A percentile compares a stretch with the other conserved stretches of the same genome.
Conservation (phyloP, 345 rosid genomes). For the Boechera divaricarpa region DNA sequence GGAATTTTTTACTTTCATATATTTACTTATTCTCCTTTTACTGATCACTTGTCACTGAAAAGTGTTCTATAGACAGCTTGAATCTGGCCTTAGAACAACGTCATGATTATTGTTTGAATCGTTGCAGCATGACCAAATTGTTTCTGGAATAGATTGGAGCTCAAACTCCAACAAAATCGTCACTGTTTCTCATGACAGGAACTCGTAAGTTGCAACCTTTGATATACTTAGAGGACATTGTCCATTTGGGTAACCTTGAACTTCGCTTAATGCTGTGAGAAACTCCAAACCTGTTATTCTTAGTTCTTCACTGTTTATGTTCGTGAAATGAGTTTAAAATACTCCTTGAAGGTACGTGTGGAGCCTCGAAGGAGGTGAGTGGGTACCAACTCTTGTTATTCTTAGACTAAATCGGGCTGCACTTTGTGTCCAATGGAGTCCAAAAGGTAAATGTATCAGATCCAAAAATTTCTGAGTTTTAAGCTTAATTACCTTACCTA, state of each 20-base stretch:
- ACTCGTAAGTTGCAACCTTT: constrained; percentile 74
- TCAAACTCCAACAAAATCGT: constrained; percentile 80
- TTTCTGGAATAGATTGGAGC: constrained; percentile 98
- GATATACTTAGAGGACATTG: neutral
- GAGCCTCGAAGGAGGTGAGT: constrained; percentile 85
- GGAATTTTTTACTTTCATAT: neutral
- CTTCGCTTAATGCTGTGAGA: neutral
- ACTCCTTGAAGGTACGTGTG: constrained; percentile 74
- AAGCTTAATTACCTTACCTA: constrained; percentile 28
- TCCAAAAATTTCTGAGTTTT: constrained; percentile 7
- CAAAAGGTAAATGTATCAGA: constrained; percentile 62
- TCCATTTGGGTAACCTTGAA: neutral
- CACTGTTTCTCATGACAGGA: constrained; percentile 91
- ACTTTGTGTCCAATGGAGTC: constrained; percentile 96
- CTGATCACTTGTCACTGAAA: neutral
- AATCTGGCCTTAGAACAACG: neutral
- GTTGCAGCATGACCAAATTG: constrained; percentile 95
- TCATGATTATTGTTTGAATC: constrained; percentile 19
- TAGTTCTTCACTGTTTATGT: constrained; percentile 33
- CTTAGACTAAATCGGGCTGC: constrained; percentile 99
- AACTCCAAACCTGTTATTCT: constrained; percentile 5
- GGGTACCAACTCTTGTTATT: constrained; percentile 97
- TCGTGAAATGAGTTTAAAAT: constrained; percentile 10
- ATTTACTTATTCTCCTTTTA: neutral
- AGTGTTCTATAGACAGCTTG: neutral